These are phyloP conservation scores for Salvia sclarea DNA, from an alignment of 305 asterid species.

Conservation along the genomic window DNA sequence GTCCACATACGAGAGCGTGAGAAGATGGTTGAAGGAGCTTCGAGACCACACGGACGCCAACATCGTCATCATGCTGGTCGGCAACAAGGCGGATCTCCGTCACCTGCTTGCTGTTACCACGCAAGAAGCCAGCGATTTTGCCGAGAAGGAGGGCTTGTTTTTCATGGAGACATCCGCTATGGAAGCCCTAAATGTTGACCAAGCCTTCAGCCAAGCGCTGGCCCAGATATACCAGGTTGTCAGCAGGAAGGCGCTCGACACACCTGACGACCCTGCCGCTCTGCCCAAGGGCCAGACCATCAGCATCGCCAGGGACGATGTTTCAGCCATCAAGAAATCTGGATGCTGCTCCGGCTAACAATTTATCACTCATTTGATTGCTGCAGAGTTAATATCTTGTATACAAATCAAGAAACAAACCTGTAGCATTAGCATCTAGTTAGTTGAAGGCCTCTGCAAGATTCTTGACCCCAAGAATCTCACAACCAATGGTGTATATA, in stretches of 20 bases:
- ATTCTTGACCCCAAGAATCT: background rate
- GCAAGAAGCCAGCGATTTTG: slow-evolving; percentile 54
- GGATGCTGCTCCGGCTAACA: slow-evolving; percentile 70
- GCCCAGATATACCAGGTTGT: slow-evolving; percentile 70
- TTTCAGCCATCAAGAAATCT: slow-evolving; percentile 58
- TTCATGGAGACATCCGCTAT: slow-evolving; percentile 85
- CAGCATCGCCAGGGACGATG: slow-evolving; percentile 61
- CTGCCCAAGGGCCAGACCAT: slow-evolving; percentile 66
- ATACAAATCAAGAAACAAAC: background rate
- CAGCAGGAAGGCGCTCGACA: slow-evolving; percentile 58
- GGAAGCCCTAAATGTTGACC: slow-evolving; percentile 68
- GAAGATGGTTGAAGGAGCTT: slow-evolving; percentile 80
- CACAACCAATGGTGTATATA: background rate
- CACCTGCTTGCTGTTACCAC: slow-evolving; percentile 60
- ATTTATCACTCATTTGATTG: background rate
- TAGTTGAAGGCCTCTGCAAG: background rate
- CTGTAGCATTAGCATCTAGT: slow-evolving; percentile 1
- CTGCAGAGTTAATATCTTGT: background rate
- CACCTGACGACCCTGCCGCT: slow-evolving; percentile 63
- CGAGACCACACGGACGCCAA: slow-evolving; percentile 69
- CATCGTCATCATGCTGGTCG: slow-evolving; percentile 75
- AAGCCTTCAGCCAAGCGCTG: slow-evolving; percentile 65
- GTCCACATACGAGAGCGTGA: slow-evolving; percentile 68
- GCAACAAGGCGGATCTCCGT: slow-evolving; percentile 83
- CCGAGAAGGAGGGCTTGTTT: slow-evolving; percentile 54